A percentile compares a stretch with the other conserved stretches of the same genome.
Conservation (phyloP, 352 stramenopile genomes). For the Phytophthora hibernalis region DNA sequence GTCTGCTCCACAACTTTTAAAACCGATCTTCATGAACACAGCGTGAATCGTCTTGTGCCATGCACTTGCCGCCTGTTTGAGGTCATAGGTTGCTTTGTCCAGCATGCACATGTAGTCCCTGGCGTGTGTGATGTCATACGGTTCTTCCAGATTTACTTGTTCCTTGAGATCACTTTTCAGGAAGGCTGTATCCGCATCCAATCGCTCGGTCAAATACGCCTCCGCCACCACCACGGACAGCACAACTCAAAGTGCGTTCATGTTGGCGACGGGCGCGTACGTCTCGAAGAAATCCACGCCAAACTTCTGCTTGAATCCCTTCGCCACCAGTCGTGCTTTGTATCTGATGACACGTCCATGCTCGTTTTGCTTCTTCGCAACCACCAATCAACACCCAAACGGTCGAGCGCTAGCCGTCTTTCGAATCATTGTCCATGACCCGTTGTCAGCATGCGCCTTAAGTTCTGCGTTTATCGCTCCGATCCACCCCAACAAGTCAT, state of each 20-base stretch:
- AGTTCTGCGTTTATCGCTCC: conserved; percentile 1
- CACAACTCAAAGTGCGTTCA: conserved; percentile 43
- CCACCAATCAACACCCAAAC: conserved; percentile 15
- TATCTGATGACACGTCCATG: conserved; percentile 35
- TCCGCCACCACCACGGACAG: conserved; percentile 12
- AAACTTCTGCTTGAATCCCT: conserved; percentile 40
- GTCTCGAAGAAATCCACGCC: conserved; percentile 43
- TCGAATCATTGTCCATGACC: conserved; percentile 2
- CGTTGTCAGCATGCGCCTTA: neutral
- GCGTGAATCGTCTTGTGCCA: conserved; percentile 24
- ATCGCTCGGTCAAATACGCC: conserved; percentile 26
- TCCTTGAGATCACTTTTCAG: conserved; percentile 22
- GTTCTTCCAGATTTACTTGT: conserved; percentile 19
- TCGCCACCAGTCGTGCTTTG: conserved; percentile 43
- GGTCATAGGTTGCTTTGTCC: conserved; percentile 22
- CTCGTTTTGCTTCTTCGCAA: conserved; percentile 44
- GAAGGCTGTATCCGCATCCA: conserved; percentile 49
- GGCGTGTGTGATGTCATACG: neutral
- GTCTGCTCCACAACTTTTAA: conserved; percentile 24
- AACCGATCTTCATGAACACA: conserved; percentile 8
- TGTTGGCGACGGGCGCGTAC: conserved; percentile 36
- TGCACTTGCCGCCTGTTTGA: conserved; percentile 27
- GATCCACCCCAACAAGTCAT: neutral
- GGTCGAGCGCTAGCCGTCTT: neutral
- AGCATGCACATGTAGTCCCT: conserved; percentile 10